Base-by-base conservation (phyloP, 177 flowering plant genomes). In the Vitis hybrid region DNA sequence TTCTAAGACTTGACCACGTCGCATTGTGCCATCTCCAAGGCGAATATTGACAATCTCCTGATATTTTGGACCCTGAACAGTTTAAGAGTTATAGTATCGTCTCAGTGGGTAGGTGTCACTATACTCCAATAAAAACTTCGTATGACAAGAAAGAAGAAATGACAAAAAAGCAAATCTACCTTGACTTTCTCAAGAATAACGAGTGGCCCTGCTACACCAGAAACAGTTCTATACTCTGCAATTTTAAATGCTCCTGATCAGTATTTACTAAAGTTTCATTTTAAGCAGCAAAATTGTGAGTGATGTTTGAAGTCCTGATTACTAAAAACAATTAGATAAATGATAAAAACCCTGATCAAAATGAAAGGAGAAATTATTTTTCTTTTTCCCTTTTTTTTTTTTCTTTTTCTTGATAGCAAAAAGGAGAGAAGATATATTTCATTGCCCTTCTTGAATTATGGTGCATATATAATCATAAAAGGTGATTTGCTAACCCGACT, bases 21-120 rank as follows among this genome's bases (percentile, higher is more conserved):
- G 79, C 13, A 81, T 92, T 56, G 95, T 79, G 71, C 99, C 98
- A 87, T 96, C 98, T 77, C 97, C 97, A 64, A 93, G 70, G 18
- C 97, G 95, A 70, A 96, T 96, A 79, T 92, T 93, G 54, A 96
- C 99, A 83, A 96, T 96, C 80, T 96, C 97, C 76, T 93, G 95
- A 75, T 81, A 96, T 75, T 93, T 96, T 6, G 97, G 97, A 70
- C 99, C 99, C 99, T 93, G 78, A 68, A 40, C 46, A 6, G 6
- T 40, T 40, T 40, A 40, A 40, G 46, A 40, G 46, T 40, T 49
- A 79, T 11, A 82, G 54, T 63, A 40, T 40, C 27, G 64, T 56
- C 30, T 74, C 50, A 58, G 11, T 56, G 67, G 13, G 14, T 60
- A 68, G 4, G 11, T 9, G 19, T 56, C n/a, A 49, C 21, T 14